phyloP scores from a whole-genome alignment of 108 stramenopile species.

The Cyclostephanos tholiformis region DNA sequence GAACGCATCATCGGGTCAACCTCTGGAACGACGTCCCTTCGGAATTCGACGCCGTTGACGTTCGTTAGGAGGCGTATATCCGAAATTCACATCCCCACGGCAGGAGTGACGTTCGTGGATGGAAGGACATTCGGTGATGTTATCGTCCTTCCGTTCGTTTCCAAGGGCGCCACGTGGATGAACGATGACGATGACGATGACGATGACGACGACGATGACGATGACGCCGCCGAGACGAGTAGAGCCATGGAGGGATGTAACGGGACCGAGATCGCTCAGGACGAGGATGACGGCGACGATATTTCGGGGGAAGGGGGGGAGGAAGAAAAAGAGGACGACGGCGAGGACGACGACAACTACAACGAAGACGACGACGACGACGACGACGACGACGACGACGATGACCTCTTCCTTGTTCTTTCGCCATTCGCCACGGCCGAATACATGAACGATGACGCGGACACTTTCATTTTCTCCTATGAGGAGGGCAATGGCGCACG shows the following conservation, averaged over 20 bases:
- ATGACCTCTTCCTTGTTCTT: conserved; percentile 36
- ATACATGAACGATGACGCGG: conserved; percentile 19
- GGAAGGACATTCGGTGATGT: conserved; percentile 1
- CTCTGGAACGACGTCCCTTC: conserved; percentile 37
- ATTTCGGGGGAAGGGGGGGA: neutral
- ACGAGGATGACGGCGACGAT: neutral
- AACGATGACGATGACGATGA: conserved; percentile 38
- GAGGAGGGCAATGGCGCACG: conserved; percentile 26
- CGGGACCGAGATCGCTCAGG: neutral
- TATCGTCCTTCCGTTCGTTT: conserved; percentile 64
- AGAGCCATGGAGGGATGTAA: neutral
- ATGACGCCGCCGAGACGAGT: neutral
- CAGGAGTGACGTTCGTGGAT: neutral
- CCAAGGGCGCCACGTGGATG: conserved; percentile 55
- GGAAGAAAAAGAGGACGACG: neutral
- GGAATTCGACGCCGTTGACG: conserved; percentile 10
- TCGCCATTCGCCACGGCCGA: conserved; percentile 33
- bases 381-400: conserved; percentile 30
- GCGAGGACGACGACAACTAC: neutral
- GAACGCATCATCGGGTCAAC: conserved; percentile 1
- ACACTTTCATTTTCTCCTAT: conserved; percentile 34
- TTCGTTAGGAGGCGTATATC: conserved; percentile 25
- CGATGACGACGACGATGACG: conserved; percentile 2
- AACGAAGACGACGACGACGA: conserved; percentile 9
- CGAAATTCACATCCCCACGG: neutral